Conservation (phyloP, 1,284 basidiomycete genomes). For the Athelia psychrophila region DNA sequence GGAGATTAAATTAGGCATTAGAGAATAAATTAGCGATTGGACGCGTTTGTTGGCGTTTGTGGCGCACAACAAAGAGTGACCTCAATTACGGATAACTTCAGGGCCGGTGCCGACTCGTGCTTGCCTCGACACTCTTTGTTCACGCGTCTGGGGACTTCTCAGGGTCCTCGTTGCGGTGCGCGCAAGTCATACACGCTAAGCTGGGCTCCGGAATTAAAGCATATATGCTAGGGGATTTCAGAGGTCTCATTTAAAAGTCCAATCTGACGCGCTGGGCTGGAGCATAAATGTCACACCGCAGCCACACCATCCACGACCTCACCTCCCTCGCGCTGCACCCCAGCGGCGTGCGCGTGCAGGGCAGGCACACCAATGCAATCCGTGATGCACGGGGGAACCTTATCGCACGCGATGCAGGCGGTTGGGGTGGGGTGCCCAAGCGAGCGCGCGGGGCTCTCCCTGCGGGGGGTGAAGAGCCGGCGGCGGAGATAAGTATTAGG, state of each 20-base stretch:
- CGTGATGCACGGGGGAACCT: slow-evolving; percentile 41
- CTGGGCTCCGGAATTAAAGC: no score
- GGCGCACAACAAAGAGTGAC: no score
- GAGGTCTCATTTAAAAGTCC: not conserved
- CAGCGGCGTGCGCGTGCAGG: slow-evolving; percentile 52
- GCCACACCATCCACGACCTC: slow-evolving; percentile 56
- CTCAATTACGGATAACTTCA: no score
- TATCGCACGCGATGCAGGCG: slow-evolving; percentile 43
- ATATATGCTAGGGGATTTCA: no score
- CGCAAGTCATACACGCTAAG: not conserved
- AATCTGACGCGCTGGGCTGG: not conserved
- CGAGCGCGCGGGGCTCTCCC: slow-evolving; percentile 20
- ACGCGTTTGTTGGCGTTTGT: no score
- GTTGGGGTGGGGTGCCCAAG: slow-evolving; percentile 28
- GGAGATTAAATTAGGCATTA: no score
- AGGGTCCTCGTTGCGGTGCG: not conserved
- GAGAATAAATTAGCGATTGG: no score
- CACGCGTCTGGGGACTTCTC: no score
- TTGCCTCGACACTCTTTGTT: no score
- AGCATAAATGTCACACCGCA: slow-evolving; percentile 28
- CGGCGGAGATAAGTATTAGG: slow-evolving; percentile 4
- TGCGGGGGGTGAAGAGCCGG: slow-evolving; percentile 17
- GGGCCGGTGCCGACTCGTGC: no score
- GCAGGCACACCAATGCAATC: slow-evolving; percentile 25
- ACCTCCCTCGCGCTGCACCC: slow-evolving; percentile 57